Base-by-base conservation (phyloP, 805 yeast genomes). In the Kodamaea nitidulidarum region DNA sequence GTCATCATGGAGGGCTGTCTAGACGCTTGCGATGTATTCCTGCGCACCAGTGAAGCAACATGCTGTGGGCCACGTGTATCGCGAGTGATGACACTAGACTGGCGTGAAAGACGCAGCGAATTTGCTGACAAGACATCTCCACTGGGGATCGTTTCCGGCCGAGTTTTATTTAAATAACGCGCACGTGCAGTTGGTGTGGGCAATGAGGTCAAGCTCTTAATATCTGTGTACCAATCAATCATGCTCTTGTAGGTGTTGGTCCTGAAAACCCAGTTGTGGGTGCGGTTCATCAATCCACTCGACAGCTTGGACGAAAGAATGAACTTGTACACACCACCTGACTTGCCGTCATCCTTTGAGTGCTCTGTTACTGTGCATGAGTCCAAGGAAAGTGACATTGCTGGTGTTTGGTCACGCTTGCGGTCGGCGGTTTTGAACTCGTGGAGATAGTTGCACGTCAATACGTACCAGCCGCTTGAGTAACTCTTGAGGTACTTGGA, bases 211-310 rank as follows among this genome's bases (percentile, higher is more conserved):
- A 88, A 68, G 34, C 68, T 70, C 56, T 81, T 80, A 48, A 91
- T 70, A 54, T 85, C 95, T 48, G 76, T 76, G 60, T 76, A 86
- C 98, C 98, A 91, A 28, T 70, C 73, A 58, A 82, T 78, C 91
- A 88, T 86, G 22, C 74, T 61, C 30, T 81, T 84, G 51, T 84
- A 84, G 35, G 84, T 76, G 53, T 85, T 93, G n/a, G 95, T 82
- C 48, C 95, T 75, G 67, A 91, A 90, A n/a, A 90, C 93, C 87
- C 93, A 88, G 52, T 88, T 88, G 63, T 90, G 97, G 31, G 88
- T 86, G 53, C 87, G 73, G 45, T 80, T 82, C 46, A 87, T 71
- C 43, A 84, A 65, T 10, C 93, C 93, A 44, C 80, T 78, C 46
- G 81, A 80, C 56, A 58, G 67, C 52, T 84, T 86, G 12, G 88